Evolutionary conservation across 2,329 filamentous ascomycete genomes (phyloP).

Genomic region (Cercospora beticola): DNA sequence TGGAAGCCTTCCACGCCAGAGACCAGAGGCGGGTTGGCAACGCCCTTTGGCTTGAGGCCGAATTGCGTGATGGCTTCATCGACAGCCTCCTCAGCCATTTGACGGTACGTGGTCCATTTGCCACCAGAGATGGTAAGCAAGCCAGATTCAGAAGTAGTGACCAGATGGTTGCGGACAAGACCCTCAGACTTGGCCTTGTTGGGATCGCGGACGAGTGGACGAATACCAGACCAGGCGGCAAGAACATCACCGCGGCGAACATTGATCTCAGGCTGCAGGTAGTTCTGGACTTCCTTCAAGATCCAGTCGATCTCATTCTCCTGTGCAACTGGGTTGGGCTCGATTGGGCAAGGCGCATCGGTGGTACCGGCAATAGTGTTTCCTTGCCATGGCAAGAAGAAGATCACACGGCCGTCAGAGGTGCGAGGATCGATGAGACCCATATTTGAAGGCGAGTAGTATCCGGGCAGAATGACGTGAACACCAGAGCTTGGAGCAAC

Average conservation of each 20-base stretch:
- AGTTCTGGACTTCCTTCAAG: constrained; percentile 75
- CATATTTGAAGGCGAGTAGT: constrained; percentile 83
- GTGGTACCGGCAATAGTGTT: constrained; percentile 90
- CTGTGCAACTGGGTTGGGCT: constrained; percentile 70
- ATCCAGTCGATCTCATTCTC: constrained; percentile 90
- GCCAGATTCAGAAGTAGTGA: constrained; percentile 75
- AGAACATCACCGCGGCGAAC: constrained; percentile 84
- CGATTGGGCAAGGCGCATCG: constrained; percentile 72
- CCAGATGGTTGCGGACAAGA: constrained; percentile 81
- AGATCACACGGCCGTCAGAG: constrained; percentile 85
- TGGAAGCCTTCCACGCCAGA: constrained; percentile 68
- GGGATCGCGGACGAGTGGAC: constrained; percentile 81
- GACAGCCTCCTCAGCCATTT: constrained; percentile 89
- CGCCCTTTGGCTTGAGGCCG: constrained; percentile 57
- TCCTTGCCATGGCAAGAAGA: constrained; percentile 91
- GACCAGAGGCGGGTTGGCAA: constrained; percentile 60
- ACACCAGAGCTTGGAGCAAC: constrained; percentile 83
- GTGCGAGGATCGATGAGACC: constrained; percentile 83
- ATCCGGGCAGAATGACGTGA: constrained; percentile 82
- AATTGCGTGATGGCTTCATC: constrained; percentile 74
- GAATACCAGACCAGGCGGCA: constrained; percentile 85
- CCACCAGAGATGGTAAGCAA: constrained; percentile 83
- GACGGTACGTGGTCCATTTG: constrained; percentile 90
- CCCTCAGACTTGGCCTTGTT: constrained; percentile 84
- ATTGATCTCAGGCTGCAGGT: constrained; percentile 79